Percentiles rank a stretch among this genome's conserved stretches.
These are phyloP conservation scores for Globisporangium cystogenes DNA, from an alignment of 352 stramenopile genomes.

Conservation along the genomic window DNA sequence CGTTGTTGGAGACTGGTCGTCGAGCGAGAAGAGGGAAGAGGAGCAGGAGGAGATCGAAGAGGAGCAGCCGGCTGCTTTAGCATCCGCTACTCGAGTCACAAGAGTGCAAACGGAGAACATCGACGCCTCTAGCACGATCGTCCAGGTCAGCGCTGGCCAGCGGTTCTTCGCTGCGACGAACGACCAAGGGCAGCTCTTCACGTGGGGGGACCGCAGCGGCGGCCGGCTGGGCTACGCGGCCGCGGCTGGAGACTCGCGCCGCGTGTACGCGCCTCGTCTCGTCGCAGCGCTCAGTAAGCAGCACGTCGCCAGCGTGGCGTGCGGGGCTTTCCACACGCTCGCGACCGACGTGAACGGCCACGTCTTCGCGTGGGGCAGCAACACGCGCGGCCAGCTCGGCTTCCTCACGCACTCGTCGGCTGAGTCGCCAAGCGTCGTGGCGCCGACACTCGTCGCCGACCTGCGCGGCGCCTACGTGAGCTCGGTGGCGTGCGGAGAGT, in stretches of 20 bases:
- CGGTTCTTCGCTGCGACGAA: constrained; percentile 53
- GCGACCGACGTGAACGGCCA: constrained; percentile 69
- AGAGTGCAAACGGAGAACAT: neutral
- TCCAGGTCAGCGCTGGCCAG: constrained; percentile 37
- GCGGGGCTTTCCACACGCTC: constrained; percentile 64
- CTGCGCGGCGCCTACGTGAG: constrained; percentile 57
- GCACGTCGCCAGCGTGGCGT: constrained; percentile 51
- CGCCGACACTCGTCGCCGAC: constrained; percentile 31
- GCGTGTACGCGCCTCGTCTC: constrained; percentile 28
- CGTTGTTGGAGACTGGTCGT: constrained; percentile 50
- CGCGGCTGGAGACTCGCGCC: constrained; percentile 35
- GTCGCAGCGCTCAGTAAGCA: constrained; percentile 27
- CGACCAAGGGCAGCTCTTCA: constrained; percentile 35
- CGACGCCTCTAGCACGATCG: constrained; percentile 12
- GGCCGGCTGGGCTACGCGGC: constrained; percentile 49
- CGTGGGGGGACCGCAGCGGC: constrained; percentile 61
- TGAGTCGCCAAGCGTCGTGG: constrained; percentile 17
- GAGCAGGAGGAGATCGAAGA: neutral
- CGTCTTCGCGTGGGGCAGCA: constrained; percentile 68
- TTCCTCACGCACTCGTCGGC: constrained; percentile 22
- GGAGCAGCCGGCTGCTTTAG: neutral
- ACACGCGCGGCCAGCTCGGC: constrained; percentile 42
- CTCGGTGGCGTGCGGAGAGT: constrained; percentile 59
- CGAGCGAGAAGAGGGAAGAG: constrained; percentile 13
- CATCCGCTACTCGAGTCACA: constrained; percentile 8